phyloP scores from a whole-genome alignment of 164 flowering plant genomes.

The Sextonia rubra region DNA sequence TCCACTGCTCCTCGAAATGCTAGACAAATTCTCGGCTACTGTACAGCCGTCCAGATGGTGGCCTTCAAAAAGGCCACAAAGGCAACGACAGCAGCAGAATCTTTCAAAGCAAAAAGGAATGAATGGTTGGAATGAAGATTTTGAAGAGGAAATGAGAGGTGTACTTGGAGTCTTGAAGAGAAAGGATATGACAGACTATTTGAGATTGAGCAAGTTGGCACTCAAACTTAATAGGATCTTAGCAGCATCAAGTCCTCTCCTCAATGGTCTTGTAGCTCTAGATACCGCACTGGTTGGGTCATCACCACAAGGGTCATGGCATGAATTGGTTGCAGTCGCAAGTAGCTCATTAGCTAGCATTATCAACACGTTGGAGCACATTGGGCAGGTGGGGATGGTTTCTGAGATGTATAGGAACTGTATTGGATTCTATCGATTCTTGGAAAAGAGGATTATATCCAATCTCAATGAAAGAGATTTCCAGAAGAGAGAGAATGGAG shows the following conservation, averaged over 20 bases:
- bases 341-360: conserved; percentile 49
- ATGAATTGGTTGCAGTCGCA: conserved; percentile 24
- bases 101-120: too few relatives aligned
- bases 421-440: conserved; percentile 29
- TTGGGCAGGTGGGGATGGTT: conserved; percentile 66
- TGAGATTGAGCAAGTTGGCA: conserved; percentile 24
- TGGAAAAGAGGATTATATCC: conserved; percentile 34
- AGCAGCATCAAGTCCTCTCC: conserved; percentile 44
- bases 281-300: conserved; percentile 35
- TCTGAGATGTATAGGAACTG: conserved; percentile 47
- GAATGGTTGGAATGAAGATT: conserved; percentile 40
- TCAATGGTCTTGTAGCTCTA: conserved; percentile 47
- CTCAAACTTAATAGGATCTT: conserved; percentile 17
- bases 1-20: conserved; percentile 42
- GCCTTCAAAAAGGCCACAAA: conserved; percentile 12
- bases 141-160: conserved; percentile 33
- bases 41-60: conserved; percentile 46
- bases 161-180: conserved; percentile 24
- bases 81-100: not conserved
- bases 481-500: conserved; percentile 43
- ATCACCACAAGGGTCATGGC: conserved; percentile 11
- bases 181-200: conserved; percentile 33
- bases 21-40: conserved; percentile 39
- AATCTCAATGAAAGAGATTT: conserved; percentile 14
- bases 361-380: conserved; percentile 52